Base-by-base conservation (phyloP, 495 filamentous ascomycete species). In the Aspergillus nanangensis region DNA sequence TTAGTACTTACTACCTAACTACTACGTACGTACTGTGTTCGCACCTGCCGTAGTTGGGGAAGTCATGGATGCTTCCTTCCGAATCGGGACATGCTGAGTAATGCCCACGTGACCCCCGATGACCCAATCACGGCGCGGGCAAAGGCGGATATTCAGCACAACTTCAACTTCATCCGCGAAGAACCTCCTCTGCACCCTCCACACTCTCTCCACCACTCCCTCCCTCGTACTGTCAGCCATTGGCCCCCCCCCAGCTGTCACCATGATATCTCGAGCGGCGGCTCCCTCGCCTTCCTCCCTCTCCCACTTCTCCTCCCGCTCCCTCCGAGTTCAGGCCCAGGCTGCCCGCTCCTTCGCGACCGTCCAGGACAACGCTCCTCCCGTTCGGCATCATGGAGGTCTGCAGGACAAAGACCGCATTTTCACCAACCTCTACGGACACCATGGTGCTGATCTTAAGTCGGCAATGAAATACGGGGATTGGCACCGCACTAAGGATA, bases 401-500 rank as follows among this genome's bases (percentile, higher is more conserved):
- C 77, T 98, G 43, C 81, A 79, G 63, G 93, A 98, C 66, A 90
- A 97, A 74, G 93, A 98, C 62, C 81, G 93, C 54, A 98, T 98
- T 73, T 98, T 98, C 72, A 90, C 91, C 70, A 98, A 98, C 71
- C 82, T 98, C 17, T 98, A 97, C 72, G 82, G 86, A 49, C 89
- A 93, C 57, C 90, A 87, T 77, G 88, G 88, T 22, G 75, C 87
- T 35, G 91, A 96, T 72, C 70, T 98, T 45, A 90, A 92, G 76
- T 84, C 78, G 50, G 89, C 93, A n/a, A 89, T 86, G 88, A 95
- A 95, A 73, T 95, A 92, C 77, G 93, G 93, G 56, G 94, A 98
- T 67, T 98, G 93, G 93, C 79, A 98, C 72, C 95, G 92, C 77
- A 98, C 93, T 39, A 98, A 98, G 78, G 93, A 98, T 68, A 98